Conservation (phyloP, 139 green algal genomes). For the Trebouxia sp. region DNA sequence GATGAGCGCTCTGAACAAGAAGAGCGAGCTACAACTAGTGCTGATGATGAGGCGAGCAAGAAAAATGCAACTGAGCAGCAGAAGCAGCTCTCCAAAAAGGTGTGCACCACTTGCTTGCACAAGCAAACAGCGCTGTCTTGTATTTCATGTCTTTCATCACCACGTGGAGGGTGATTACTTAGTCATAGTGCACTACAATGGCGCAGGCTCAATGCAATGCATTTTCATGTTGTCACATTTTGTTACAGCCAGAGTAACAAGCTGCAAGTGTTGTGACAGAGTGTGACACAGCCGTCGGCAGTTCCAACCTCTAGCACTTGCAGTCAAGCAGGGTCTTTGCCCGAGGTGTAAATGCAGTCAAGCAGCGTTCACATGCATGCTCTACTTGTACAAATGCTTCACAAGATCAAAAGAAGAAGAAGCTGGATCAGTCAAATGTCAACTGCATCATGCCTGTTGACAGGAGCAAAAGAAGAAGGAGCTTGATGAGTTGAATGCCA, state of each 20-base stretch:
- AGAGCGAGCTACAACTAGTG: constrained; percentile 15
- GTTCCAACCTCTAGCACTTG: neutral
- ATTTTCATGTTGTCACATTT: too few species aligned
- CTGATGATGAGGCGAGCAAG: constrained; percentile 2
- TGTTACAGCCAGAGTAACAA: neutral
- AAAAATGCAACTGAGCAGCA: constrained; percentile 17
- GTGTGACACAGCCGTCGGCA: too few species aligned
- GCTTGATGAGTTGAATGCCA: constrained; percentile 53
- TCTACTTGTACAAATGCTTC: too few species aligned
- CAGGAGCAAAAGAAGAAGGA: constrained; percentile 62
- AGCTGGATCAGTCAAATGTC: too few species aligned
- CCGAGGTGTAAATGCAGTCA: neutral
- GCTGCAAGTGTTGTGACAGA: neutral
- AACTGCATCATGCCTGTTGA: neutral
- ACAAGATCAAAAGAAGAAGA: too few species aligned
- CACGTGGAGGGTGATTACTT: too few species aligned
- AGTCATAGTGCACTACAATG: too few species aligned
- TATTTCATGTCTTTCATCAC: too few species aligned
- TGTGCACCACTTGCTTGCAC: too few species aligned
- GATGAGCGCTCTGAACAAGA: constrained; percentile 9
- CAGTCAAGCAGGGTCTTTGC: neutral
- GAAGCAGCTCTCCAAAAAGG: constrained; percentile 60
- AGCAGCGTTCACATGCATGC: neutral
- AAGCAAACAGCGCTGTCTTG: neutral
- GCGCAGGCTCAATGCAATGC: too few species aligned